Percentiles rank a stretch among this genome's conserved stretches.
phyloP scores from a whole-genome alignment of 2,329 filamentous ascomycete genomes.

The Metarhizium robertsii region DNA sequence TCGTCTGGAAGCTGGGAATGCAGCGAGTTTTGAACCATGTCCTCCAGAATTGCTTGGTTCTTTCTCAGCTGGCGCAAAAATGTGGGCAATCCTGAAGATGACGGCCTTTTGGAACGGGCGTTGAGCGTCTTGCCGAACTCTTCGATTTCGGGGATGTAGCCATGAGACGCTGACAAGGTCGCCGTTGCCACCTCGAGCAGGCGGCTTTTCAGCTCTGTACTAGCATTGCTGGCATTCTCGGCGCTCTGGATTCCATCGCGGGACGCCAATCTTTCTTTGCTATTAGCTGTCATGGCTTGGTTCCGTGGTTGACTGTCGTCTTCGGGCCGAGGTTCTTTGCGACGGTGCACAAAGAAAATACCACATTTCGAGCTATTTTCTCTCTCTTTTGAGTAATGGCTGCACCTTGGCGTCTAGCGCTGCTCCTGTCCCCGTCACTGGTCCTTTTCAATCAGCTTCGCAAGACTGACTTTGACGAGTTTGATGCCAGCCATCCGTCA shows the following conservation, averaged over 20 bases:
- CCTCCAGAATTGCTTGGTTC: conserved; percentile 9
- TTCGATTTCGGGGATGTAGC: conserved; percentile 12
- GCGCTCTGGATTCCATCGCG: not conserved
- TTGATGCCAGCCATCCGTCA: too few species aligned
- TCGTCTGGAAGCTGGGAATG: conserved; percentile 4
- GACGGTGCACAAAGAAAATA: too few species aligned
- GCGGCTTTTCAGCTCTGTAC: not conserved
- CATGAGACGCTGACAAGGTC: conserved; percentile 5
- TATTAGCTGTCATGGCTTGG: not conserved
- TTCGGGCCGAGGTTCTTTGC: not conserved
- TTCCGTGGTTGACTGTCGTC: too few species aligned
- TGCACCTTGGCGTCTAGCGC: too few species aligned
- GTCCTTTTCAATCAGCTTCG: too few species aligned
- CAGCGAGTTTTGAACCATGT: conserved; percentile 7
- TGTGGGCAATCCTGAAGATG: conserved; percentile 13
- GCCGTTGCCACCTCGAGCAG: conserved; percentile 7
- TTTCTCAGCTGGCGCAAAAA: conserved; percentile 9
- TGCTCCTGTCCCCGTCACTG: too few species aligned
- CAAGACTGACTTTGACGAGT: too few species aligned
- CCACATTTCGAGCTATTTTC: too few species aligned
- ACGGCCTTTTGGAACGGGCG: conserved; percentile 4
- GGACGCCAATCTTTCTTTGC: not conserved
- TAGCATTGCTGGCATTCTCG: not conserved
- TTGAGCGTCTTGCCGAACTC: conserved; percentile 7
- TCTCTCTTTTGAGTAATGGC: too few species aligned